A percentile compares a stretch with the other conserved stretches of the same genome.
Evolutionary conservation across 116 monocot genomes (phyloP).

Genomic region (Dioscorea cayenensis): DNA sequence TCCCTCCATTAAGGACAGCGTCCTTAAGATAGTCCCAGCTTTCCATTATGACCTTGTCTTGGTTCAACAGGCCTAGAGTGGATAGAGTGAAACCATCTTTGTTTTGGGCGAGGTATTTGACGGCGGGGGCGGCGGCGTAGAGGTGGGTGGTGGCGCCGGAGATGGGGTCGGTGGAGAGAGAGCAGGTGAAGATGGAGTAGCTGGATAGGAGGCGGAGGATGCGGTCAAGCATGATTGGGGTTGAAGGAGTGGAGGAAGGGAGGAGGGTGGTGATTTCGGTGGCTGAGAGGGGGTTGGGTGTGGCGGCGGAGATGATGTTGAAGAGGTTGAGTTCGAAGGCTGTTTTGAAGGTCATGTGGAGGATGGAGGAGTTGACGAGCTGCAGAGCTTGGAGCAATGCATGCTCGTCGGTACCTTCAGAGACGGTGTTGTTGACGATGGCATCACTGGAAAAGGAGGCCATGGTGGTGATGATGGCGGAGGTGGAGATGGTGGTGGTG

Average conservation of each 20-base stretch:
- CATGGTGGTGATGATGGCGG: too few relatives aligned
- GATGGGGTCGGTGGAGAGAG: background rate
- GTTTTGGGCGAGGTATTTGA: constrained; percentile 32
- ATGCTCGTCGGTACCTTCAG: constrained; percentile 25
- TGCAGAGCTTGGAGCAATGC: constrained; percentile 35
- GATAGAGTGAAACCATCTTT: constrained; percentile 49
- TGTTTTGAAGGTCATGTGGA: constrained; percentile 42
- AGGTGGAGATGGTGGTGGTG: too few relatives aligned
- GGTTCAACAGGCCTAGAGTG: constrained; percentile 23
- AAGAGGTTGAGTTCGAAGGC: constrained; percentile 41
- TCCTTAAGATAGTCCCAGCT: constrained; percentile 69
- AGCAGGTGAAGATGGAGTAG: constrained; percentile 34
- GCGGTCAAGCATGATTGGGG: constrained; percentile 34
- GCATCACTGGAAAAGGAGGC: too few relatives aligned
- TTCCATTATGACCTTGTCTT: constrained; percentile 30
- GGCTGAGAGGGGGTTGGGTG: constrained; percentile 17
- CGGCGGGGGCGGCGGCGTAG: constrained; percentile 35
- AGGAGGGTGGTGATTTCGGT: constrained; percentile 16
- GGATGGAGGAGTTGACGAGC: constrained; percentile 31
- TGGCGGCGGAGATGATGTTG: constrained; percentile 25
- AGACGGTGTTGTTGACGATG: too few relatives aligned
- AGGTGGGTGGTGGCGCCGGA: constrained; percentile 5
- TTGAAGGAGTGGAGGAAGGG: constrained; percentile 15
- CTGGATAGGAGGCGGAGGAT: constrained; percentile 35
- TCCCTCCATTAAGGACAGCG: constrained; percentile 54